Evolutionary conservation across 495 filamentous ascomycete species (phyloP).

Genomic region (Paragyromitra xinjiangensis): DNA sequence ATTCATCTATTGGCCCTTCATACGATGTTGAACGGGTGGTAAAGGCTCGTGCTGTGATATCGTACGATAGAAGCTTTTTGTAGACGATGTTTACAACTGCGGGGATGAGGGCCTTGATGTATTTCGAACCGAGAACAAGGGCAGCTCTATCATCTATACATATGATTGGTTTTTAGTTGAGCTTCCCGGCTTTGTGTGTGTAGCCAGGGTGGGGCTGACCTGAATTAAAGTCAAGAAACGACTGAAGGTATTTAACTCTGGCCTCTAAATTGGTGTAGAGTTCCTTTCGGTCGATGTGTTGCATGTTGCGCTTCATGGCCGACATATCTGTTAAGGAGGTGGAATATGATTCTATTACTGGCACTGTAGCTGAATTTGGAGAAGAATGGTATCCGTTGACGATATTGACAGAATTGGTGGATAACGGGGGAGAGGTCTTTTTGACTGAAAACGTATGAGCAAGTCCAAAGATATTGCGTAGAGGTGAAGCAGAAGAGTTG

Average conservation of each 20-base stretch:
- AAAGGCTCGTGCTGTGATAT: conserved; percentile 78
- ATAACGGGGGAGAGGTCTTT: conserved; percentile 34
- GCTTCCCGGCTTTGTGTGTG: neutral
- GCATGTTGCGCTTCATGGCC: conserved; percentile 49
- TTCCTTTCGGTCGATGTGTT: conserved; percentile 73
- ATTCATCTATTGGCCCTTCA: conserved; percentile 69
- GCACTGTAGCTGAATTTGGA: neutral
- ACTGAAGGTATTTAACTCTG: conserved; percentile 74
- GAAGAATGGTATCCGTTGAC: conserved; percentile 37
- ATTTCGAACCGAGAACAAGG: conserved; percentile 70
- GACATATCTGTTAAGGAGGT: conserved; percentile 16
- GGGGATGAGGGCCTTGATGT: conserved; percentile 77
- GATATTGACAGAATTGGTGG: conserved; percentile 15
- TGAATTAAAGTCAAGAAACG: conserved; percentile 75
- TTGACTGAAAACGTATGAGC: conserved; percentile 40
- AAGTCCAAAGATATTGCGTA: conserved; percentile 40
- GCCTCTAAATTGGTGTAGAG: conserved; percentile 73
- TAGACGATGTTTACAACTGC: conserved; percentile 80
- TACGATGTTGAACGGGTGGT: conserved; percentile 71
- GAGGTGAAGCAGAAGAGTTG: conserved; percentile 17
- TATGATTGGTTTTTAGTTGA: conserved; percentile 14
- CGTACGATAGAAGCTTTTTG: conserved; percentile 75
- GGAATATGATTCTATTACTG: conserved; percentile 30
- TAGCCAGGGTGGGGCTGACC: conserved; percentile 59
- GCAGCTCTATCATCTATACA: conserved; percentile 72